Evolutionary conservation across 164 flowering plant species (phyloP), one percentile per base, ranked within the genome.

Genomic region (Buxus sempervirens): DNA sequence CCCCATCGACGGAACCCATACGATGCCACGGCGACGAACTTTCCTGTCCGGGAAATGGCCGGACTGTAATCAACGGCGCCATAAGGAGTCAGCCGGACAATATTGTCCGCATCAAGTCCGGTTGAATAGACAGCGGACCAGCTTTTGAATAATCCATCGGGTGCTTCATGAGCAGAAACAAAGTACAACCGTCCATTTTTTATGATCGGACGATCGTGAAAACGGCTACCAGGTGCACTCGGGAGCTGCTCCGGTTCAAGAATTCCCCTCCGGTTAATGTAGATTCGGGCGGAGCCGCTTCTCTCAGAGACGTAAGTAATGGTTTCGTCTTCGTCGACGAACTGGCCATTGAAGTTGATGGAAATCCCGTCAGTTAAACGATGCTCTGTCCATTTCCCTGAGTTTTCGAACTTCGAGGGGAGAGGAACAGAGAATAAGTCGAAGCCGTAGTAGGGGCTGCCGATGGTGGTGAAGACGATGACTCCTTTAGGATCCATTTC

Each of bases 11-110:
- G 79, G 24, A 81, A 77, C n/a, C 93, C 96, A 57, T 89, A 79
- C 0, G 98, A 88, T 0, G 96, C 90, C 1, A 93, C 96, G n/a
- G 96, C 98, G 15, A 90, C 27, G 58, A 80, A 77, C 24, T 83
- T 72, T 0, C 93, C 96, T 0, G 83, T 59, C 28, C 13, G 74
- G 2, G 98, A 93, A 54, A 93, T 54, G 0, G 93, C 83, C 0
- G 98, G 96, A 54, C 96, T 89, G 77, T 75, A 93, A 74, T 93
- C 98, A 42, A 79, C 92, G 0, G 64, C 75, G 0, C 82, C 92
- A 9, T 2, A 15, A 1, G 96, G 98, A 18, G 90, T 88, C 25
- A 93, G 58, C 10, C 96, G 81, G 9, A 67, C 67, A 51, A 75
- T 24, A 12, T 72, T 24, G 0, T 18, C 19, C 0, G 41, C 67